Evolutionary conservation across 2,329 filamentous ascomycete species (phyloP), one percentile per base, ranked within the genome.

Genomic region (Bipolaris zeicola): DNA sequence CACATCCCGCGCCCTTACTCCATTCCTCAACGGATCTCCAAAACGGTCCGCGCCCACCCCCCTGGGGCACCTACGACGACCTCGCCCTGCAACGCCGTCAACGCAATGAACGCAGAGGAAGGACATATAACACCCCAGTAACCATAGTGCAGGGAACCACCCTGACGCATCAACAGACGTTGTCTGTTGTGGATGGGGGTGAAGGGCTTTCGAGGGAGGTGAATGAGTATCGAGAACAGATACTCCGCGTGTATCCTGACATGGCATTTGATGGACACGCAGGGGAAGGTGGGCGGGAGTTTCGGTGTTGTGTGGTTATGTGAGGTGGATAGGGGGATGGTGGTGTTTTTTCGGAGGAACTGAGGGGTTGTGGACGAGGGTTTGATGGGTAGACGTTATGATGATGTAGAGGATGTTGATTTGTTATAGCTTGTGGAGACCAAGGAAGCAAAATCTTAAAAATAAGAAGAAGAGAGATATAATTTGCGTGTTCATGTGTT

Each of bases 241-340:
- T 67, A 11, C 45, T 68, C 5, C 45, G 43, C 5, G 44, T 68
- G 7, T 69, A 69, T 52, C 66, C 65, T 5, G 66, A 69, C 31
- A 62, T 69, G 58, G 50, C 53, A 26, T 66, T 69, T 39, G 60
- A 64, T 45, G 60, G 59, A 13, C 57, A 36, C 24, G 52, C 55
- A 1, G 59, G 60, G 1, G 57, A 51, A 14, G 49, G 56, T 1
- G 51, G 31, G 18, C 33, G 45, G 22, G 16, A 24, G 24, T 53
- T 51, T 11, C 61, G 42, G 31, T 65, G 51, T 34, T 68, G 66
- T 50, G 44, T 56, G 5, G 41, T 67, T 5, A 66, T 67, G 63
- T 68, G 47, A 64, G 10, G 14, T 2, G 8, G 28, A 11, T 43
- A 13, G 16, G 11, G 13, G 6, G 20, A 6, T 13, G 13, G 14